Evolutionary conservation across 1,139 yeast species (phyloP).

Genomic region (Kluyveromyces sp.): DNA sequence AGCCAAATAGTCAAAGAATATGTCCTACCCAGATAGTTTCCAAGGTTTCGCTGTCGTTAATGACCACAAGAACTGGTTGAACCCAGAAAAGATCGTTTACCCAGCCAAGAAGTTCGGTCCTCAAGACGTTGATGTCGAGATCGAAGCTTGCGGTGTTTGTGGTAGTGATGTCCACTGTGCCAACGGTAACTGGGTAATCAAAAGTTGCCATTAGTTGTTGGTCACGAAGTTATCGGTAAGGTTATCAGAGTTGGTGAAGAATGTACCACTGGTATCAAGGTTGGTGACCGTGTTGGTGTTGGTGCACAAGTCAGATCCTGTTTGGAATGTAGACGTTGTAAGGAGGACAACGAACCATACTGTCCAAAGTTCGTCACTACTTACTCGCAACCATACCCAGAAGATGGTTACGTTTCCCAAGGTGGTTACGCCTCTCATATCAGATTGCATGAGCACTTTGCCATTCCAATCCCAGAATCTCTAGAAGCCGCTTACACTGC

Average conservation of each 20-base stretch:
- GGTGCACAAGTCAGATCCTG: conserved; percentile 44
- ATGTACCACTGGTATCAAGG: conserved; percentile 33
- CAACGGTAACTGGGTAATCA: conserved; percentile 31
- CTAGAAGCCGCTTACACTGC: conserved; percentile 37
- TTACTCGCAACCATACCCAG: conserved; percentile 33
- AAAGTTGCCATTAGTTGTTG: conserved; percentile 36
- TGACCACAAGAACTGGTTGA: conserved; percentile 37
- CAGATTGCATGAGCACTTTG: conserved; percentile 40
- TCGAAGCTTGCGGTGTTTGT: conserved; percentile 48
- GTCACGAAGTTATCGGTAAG: conserved; percentile 44
- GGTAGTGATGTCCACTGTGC: conserved; percentile 44
- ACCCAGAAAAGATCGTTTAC: conserved; percentile 34
- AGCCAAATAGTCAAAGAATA: background rate
- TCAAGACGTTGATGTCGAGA: conserved; percentile 33
- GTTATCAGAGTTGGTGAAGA: conserved; percentile 38
- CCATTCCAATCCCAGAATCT: conserved; percentile 41
- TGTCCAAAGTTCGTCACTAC: conserved; percentile 37
- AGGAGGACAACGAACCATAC: conserved; percentile 38
- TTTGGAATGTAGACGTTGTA: conserved; percentile 38
- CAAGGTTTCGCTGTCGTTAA: conserved; percentile 37
- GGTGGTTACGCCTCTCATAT: conserved; percentile 49
- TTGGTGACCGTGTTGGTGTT: conserved; percentile 46
- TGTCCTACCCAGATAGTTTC: conserved; percentile 36
- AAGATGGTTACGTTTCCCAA: conserved; percentile 38
- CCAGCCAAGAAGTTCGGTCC: conserved; percentile 30